These are phyloP conservation scores for Panaeolus papilionaceus DNA, from an alignment of 768 basidiomycete species.

Conservation along the genomic window DNA sequence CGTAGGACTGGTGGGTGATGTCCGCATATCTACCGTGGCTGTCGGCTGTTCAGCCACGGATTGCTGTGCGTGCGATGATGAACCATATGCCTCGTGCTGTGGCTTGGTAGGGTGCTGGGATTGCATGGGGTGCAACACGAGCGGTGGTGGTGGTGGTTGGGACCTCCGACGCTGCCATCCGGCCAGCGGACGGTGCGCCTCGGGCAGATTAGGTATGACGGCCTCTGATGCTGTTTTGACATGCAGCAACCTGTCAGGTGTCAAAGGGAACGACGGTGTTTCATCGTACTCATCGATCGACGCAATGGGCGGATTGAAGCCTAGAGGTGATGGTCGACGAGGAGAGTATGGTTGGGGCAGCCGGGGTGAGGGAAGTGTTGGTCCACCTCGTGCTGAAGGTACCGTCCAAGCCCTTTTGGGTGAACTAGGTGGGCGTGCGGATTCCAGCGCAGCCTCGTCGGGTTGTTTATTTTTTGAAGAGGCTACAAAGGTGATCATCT, in stretches of 20 bases:
- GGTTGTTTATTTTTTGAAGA: not conserved
- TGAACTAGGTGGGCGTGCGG: slow-evolving; percentile 13
- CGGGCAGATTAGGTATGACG: slow-evolving; percentile 17
- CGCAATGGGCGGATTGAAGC: slow-evolving; percentile 22
- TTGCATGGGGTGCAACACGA: not conserved
- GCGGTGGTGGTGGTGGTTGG: slow-evolving; percentile 21
- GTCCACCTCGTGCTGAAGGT: slow-evolving; percentile 17
- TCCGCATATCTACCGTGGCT: not conserved
- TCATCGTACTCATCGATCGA: slow-evolving; percentile 16
- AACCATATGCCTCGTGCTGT: not conserved
- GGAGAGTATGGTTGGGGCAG: slow-evolving; percentile 22
- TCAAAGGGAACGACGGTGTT: slow-evolving; percentile 18
- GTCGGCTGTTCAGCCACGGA: slow-evolving; percentile 6
- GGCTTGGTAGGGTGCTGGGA: not conserved
- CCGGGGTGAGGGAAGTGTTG: slow-evolving; percentile 21
- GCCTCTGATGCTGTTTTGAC: slow-evolving; percentile 17
- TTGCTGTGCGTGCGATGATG: not conserved
- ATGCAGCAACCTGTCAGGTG: slow-evolving; percentile 21
- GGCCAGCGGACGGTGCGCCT: slow-evolving; percentile 26
- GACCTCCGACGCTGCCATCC: slow-evolving; percentile 21
- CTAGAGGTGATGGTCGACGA: slow-evolving; percentile 22
- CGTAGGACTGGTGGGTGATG: slow-evolving; percentile 15
- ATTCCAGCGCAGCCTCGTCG: slow-evolving; percentile 14
- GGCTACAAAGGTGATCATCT: slow-evolving; percentile 7
- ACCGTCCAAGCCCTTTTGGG: not conserved